These are phyloP conservation scores for Anacardium occidentale DNA, from an alignment of 345 rosid species.

Conservation along the genomic window DNA sequence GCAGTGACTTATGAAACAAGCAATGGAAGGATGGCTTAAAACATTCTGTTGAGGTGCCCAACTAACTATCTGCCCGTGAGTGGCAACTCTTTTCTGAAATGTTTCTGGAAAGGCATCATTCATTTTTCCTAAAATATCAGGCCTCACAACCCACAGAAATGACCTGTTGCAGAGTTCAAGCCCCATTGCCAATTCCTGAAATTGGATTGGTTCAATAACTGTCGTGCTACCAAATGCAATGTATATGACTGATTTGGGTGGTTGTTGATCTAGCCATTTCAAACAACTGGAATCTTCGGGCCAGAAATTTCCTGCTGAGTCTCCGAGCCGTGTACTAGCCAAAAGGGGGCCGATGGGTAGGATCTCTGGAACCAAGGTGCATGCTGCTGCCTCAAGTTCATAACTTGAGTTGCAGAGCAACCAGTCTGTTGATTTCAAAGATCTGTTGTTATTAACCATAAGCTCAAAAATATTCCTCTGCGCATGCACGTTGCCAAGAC, in stretches of 20 bases:
- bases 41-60: slow-evolving; percentile 11
- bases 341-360: background rate
- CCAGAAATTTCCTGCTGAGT: slow-evolving; percentile 3
- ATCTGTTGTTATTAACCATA: background rate
- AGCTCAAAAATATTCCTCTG: slow-evolving; percentile 8
- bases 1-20: slow-evolving; percentile 4
- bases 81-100: background rate
- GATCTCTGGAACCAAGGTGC: background rate
- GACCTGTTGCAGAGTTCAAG: background rate
- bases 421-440: background rate
- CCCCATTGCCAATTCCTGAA: background rate
- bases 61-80: background rate
- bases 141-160: background rate
- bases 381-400: background rate
- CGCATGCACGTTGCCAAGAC: slow-evolving; percentile 15
- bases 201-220: background rate
- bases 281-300: background rate
- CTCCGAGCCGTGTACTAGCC: background rate
- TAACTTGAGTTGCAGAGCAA: slow-evolving; percentile 2
- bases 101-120: background rate
- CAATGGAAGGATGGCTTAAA: background rate
- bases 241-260: slow-evolving; percentile 5
- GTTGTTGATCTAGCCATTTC: background rate
- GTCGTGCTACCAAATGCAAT: background rate
- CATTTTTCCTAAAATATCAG: background rate